Evolutionary conservation across 768 basidiomycete species (phyloP), one percentile per base, ranked within the genome.

Genomic region (Suillus brevipes): DNA sequence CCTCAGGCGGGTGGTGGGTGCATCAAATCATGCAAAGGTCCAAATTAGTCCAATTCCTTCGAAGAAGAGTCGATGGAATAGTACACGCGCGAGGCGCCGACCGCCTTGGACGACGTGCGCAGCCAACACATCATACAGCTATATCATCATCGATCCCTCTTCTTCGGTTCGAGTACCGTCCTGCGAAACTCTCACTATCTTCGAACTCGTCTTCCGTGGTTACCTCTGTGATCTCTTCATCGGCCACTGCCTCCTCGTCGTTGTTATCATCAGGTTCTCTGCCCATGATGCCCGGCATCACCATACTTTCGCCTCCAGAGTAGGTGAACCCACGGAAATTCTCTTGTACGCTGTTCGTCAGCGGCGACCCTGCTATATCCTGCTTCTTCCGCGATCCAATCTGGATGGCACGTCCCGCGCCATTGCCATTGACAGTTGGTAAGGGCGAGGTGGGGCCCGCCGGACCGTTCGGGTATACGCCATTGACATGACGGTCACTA

Each of bases 321-420:
- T 89, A 94, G 9, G 92, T 96, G 82, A 99, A 99, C 23, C 97
- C 97, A 55, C 90, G 85, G 78, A 99, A 99, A 74, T 97, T 95
- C 80, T 96, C 96, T 80, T 99, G 96, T 55, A 98, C 92, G 72
- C 90, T 93, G 75, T 82, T 93, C 67, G 95, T 96, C 73, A 98
- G 80, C 47, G 93, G 94, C 38, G 85, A 88, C 13, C 86, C 88
- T 49, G 70, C 78, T 37, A 74, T 75, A 18, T 75, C 79, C 23
- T 80, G 79, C 67, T 78, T 79, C 74, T 80, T 83, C 76, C 78
- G 79, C 67, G 80, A 80, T 62, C 75, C 78, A 68, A 88, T 89
- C 72, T 86, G 81, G 65, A 89, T 89, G 9, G 71, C 75, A 68
- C 77, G 75, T 42, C 70, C 56, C 57, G 42, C 68, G 25, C 60